Base-by-base conservation (phyloP, 2,329 filamentous ascomycete genomes). In the Fusarium aywerte region DNA sequence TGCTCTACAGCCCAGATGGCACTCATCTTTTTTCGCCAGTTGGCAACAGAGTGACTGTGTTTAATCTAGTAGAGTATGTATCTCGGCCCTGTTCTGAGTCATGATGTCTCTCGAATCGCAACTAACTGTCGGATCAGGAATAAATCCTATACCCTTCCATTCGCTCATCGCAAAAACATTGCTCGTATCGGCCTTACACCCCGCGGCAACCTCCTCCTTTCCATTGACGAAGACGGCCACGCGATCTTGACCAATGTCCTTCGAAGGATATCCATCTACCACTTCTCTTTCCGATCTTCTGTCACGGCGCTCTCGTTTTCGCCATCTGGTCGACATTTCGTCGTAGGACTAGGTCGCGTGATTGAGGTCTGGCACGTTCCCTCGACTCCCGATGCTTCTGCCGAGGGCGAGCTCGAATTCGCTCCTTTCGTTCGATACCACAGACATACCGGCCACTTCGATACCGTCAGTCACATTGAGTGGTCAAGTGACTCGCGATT, bases 401-500 rank as follows among this genome's bases (percentile, higher is more conserved):
- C 84, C 45, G 89, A 91, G 62, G 94, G 93, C 61, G 92, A 94
- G 66, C 84, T 98, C 54, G 94, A 98, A 73, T 99, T 97, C 79
- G 94, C 96, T 20, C 96, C 96, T 0, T 99, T 99, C 73, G 90
- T 97, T 45, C 86, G 91, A 69, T 92, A 98, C 80, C 89, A 93
- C 69, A 90, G 91, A 50, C 93, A 97, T 72, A 89, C 89, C 2
- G 93, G 92, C 0, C 96, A 99, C 78, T 97, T 96, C 73, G 96
- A 98, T 77, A 87, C 86, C 16, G 90, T 98, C 13, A 88, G 89
- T 66, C 90, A 90, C 76, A 91, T 99, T 55, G 91, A 97, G 76
- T 99, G 96, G 96, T 98, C 96, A 10, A 91, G 89, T 77, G 96
- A 99, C 80, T 97, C 95, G 13, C 87, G 96, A 25, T 99, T 99